Evolutionary conservation across 768 basidiomycete genomes (phyloP).

Genomic region (Gymnopilus junonius): DNA sequence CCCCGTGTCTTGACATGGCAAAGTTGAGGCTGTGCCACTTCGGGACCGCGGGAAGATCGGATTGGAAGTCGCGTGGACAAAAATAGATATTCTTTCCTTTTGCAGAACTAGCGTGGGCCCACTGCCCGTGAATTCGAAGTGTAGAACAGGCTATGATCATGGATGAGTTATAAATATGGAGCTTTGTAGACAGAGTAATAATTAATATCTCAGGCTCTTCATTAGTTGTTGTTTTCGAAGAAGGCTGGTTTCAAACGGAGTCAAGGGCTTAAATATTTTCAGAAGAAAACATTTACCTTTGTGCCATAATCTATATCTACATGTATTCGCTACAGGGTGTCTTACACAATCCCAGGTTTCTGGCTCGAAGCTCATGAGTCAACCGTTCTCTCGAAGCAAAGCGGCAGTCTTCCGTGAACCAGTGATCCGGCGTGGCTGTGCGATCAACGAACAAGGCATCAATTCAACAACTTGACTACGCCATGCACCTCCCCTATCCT

Average conservation of each 20-base stretch:
- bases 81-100: constrained; percentile 3
- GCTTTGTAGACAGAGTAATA: background rate
- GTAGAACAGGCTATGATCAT: background rate
- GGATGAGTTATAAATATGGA: background rate
- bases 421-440: constrained; percentile 1
- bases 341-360: too few relatives aligned
- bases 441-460: background rate
- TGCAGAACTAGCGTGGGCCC: background rate
- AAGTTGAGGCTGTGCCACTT: background rate
- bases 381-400: too few relatives aligned
- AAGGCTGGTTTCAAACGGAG: too few relatives aligned
- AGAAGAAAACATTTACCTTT: too few relatives aligned
- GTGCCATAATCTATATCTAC: too few relatives aligned
- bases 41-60: background rate
- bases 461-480: background rate
- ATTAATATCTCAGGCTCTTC: background rate
- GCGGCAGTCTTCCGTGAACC: background rate
- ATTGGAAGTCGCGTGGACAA: background rate
- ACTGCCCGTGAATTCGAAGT: background rate
- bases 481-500: background rate
- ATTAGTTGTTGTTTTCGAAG: too few relatives aligned
- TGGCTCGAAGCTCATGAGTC: too few relatives aligned
- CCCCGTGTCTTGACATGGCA: too few relatives aligned
- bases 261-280: too few relatives aligned
- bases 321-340: too few relatives aligned